Percentiles rank a stretch among this genome's conserved stretches.
Conservation (phyloP, 179 eudicot genomes). For the Silene coronaria region DNA sequence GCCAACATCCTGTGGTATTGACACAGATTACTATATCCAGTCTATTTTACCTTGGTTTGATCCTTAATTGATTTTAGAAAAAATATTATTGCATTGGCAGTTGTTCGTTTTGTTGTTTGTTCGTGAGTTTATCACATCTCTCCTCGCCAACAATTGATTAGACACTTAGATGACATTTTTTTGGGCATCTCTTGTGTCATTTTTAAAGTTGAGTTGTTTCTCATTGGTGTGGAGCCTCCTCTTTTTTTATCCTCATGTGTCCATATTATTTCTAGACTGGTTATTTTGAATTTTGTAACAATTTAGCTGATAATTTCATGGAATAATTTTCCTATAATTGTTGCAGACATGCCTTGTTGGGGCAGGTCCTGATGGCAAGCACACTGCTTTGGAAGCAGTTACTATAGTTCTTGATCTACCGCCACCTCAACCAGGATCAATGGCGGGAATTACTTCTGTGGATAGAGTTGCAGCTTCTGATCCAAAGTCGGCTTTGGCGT, state of each 20-base stretch:
- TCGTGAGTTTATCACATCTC: neutral
- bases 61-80: neutral
- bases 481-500: conserved; percentile 94
- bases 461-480: conserved; percentile 91
- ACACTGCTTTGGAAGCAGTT: conserved; percentile 95
- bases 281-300: neutral
- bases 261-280: neutral
- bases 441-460: conserved; percentile 81
- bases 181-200: neutral
- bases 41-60: neutral
- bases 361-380: conserved; percentile 97
- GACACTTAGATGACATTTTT: neutral
- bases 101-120: neutral
- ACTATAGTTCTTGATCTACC: conserved; percentile 98
- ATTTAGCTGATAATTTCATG: neutral
- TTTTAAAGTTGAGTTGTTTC: neutral
- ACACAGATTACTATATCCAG: neutral
- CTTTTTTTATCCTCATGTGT: neutral
- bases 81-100: neutral
- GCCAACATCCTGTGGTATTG: neutral
- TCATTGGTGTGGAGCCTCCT: neutral
- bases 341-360: conserved; percentile 95
- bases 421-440: conserved; percentile 97
- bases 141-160: neutral
- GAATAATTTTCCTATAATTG: conserved; percentile 21